Percentiles rank a stretch among this genome's conserved stretches.
These are phyloP conservation scores for Cocos nucifera DNA, from an alignment of 176 grass and related monocot genomes.

Conservation along the genomic window DNA sequence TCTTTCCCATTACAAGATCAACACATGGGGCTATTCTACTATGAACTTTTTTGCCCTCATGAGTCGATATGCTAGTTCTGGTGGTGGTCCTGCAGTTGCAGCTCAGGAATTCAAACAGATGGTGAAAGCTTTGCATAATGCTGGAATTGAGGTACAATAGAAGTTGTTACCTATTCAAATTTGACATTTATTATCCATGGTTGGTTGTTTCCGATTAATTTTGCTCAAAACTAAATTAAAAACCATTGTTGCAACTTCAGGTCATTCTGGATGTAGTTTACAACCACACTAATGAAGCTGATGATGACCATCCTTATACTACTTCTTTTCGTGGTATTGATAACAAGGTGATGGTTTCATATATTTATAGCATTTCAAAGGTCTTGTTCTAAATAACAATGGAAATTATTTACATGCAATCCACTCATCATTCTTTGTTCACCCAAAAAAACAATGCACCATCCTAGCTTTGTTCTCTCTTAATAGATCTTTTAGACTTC, in stretches of 20 bases:
- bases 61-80: slow-evolving; percentile 95
- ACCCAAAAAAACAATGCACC: no score
- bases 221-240: not conserved
- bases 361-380: not conserved
- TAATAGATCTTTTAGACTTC: no score
- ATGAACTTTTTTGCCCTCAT: slow-evolving; percentile 99
- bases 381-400: no score
- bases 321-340: slow-evolving; percentile 97
- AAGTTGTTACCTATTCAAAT: no score
- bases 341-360: slow-evolving; percentile 57
- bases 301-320: slow-evolving; percentile 70
- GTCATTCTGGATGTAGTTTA: slow-evolving; percentile 99
- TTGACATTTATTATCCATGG: no score
- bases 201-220: no score
- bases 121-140: slow-evolving; percentile 93
- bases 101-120: slow-evolving; percentile 87
- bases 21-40: slow-evolving; percentile 98
- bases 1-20: slow-evolving; percentile 46
- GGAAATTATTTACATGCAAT: no score
- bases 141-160: slow-evolving; percentile 72
- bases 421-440: no score
- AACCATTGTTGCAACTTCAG: slow-evolving; percentile 23
- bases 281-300: slow-evolving; percentile 95
- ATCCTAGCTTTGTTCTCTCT: no score
- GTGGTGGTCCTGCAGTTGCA: slow-evolving; percentile 80